A percentile compares a stretch with the other conserved stretches of the same genome.
phyloP scores from a whole-genome alignment of 371 early-diverging fungal species.

The Circinella minor region DNA sequence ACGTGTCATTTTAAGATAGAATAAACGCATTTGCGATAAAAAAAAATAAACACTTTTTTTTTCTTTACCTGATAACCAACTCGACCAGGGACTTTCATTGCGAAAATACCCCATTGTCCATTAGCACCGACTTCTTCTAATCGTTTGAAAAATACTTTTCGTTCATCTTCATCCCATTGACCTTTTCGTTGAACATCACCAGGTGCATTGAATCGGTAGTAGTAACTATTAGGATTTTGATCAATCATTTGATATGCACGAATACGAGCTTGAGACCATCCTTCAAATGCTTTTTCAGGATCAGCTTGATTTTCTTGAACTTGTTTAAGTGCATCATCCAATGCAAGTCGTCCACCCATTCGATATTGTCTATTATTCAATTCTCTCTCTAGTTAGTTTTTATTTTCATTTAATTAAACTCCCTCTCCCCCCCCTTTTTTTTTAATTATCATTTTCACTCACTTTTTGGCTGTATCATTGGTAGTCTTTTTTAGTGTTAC shows the following conservation, averaged over 20 bases:
- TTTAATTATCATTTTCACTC: slow-evolving; percentile 3
- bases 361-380: slow-evolving; percentile 60
- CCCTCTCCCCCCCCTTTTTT: too few species aligned
- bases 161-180: slow-evolving; percentile 86
- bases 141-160: slow-evolving; percentile 79
- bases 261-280: slow-evolving; percentile 94
- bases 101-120: slow-evolving; percentile 96
- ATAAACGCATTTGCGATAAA: neutral
- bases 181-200: slow-evolving; percentile 93
- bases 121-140: slow-evolving; percentile 87
- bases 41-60: too few species aligned
- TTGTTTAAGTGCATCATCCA: slow-evolving; percentile 91
- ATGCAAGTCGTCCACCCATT: slow-evolving; percentile 78
- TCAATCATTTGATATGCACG: slow-evolving; percentile 89
- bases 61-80: slow-evolving; percentile 85
- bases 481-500: slow-evolving; percentile 79
- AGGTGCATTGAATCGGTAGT: slow-evolving; percentile 95
- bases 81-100: slow-evolving; percentile 92
- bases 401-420: neutral
- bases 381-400: neutral
- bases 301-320: slow-evolving; percentile 75
- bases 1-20: neutral
- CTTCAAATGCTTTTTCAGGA: slow-evolving; percentile 85
- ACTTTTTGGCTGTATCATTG: slow-evolving; percentile 78
- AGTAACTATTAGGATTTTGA: slow-evolving; percentile 92